Evolutionary conservation across 768 basidiomycete species (phyloP), one percentile per base, ranked within the genome.

Genomic region (Psilocybe subaeruginosa): DNA sequence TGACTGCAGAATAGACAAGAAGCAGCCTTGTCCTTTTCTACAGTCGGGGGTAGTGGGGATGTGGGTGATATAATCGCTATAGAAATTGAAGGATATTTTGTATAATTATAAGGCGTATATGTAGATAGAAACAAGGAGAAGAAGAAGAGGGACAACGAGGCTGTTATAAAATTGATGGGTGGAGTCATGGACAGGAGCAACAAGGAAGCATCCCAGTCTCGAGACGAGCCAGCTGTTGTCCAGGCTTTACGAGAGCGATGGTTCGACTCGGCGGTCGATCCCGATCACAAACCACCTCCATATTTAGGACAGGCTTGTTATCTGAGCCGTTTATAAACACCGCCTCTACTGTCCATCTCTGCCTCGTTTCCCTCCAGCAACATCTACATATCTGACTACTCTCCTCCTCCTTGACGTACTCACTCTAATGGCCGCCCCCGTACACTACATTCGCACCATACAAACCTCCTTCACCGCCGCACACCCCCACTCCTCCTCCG

Each of bases 381-480:
- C 50, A 51, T 8, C 50, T 6, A 19, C n/a, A n/a, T 19, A 30
- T 6, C 27, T 3, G 7, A 30, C 29, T 19, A 29, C 30, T 16
- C 5, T 5, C 27, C 19, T 27, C 47, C 19, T 16, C 19, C 12
- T 9, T 5, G 16, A 49, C n/a, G 2, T 27, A 19, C 47, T 30
- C 31, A 30, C 12, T n/a, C 31, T 9, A 53, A 48, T 48, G 45
- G 56, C 56, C 46, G 62, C 72, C 9, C 63, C 72, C 31, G 65
- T 72, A 16, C 76, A 76, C 68, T 76, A 79, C 72, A 76, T 79
- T 64, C 78, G 78, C 61, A 74, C 76, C 60, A 74, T 79, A 71
- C 76, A 79, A 64, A 75, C 77, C 56, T 73, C 76, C 62, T 76
- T 76, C 73, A 75, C 71, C 62, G 67, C 68, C 16, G 65, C 27